phyloP scores from a whole-genome alignment of 2,329 filamentous ascomycete species.

The Sporothrix protearum region DNA sequence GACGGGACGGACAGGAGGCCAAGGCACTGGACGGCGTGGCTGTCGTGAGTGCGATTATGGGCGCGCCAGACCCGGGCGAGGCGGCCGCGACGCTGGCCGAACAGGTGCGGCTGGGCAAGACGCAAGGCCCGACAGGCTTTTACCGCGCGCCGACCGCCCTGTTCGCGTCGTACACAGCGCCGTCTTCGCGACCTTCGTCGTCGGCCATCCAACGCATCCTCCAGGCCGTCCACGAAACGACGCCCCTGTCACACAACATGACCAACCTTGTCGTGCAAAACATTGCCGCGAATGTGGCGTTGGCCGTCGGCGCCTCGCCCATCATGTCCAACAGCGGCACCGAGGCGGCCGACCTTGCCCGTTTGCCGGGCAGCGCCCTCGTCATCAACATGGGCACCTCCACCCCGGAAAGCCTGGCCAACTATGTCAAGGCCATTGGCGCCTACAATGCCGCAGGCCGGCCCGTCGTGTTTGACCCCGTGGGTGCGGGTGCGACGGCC shows the following conservation, averaged over 20 bases:
- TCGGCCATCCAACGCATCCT: conserved; percentile 46
- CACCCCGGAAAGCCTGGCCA: conserved; percentile 67
- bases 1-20: background rate
- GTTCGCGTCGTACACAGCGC: background rate
- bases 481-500: conserved; percentile 79
- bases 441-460: conserved; percentile 77
- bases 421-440: conserved; percentile 68
- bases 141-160: background rate
- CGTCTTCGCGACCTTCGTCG: conserved; percentile 11
- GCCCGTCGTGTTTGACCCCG: conserved; percentile 82
- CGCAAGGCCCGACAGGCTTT: conserved; percentile 21
- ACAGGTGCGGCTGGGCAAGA: conserved; percentile 44
- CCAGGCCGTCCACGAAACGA: conserved; percentile 55
- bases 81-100: conserved; percentile 58
- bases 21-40: conserved; percentile 71
- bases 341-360: conserved; percentile 77
- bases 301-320: conserved; percentile 79
- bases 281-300: conserved; percentile 85
- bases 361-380: conserved; percentile 65
- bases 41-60: conserved; percentile 84
- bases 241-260: conserved; percentile 90
- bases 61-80: conserved; percentile 61
- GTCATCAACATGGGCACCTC: conserved; percentile 96
- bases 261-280: conserved; percentile 96
- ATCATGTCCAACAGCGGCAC: conserved; percentile 90